Base-by-base conservation (phyloP, 1,139 yeast genomes). In the Candida sanyaensis region DNA sequence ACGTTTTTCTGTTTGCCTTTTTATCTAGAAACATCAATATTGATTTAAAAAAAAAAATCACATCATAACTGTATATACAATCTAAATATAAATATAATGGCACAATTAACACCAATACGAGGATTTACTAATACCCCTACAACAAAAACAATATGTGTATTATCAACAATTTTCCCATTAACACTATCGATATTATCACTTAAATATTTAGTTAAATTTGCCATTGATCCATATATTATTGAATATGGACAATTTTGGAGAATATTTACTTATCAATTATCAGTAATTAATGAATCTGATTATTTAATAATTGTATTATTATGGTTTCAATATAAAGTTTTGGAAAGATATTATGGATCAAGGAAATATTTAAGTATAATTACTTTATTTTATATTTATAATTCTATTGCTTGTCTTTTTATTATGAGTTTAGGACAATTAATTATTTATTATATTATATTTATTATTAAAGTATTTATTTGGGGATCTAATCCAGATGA, bases 221-320 rank as follows among this genome's bases (percentile, higher is more conserved):
- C 80, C 23, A 73, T 84, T 41, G 80, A 76, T 43, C 93, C 93
- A 4, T 53, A 80, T 55, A 71, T 88, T 13, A 57, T 74, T 10
- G 72, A 76, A 48, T 86, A 88, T 73, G 57, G 66, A 42, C 95
- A 88, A 57, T 84, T 79, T 64, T 87, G 93, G 91, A 68, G 95
- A 43, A 56, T 86, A 11, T 44, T 76, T 5, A 64, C 81, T 2
- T 79, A 75, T 60, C 93, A 84, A 59, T 46, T 80, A 24, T 69
- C 81, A 4, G 86, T 79, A 50, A 69, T 78, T 41, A 86, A 84
- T 58, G 91, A 86, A 62, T 80, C 88, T 2, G 90, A 86, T 58
- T 84, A 80, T 45, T 60, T 86, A 17, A 55, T 86, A 21, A 69
- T 76, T 1, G 64, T 76, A 5, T 60, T 84, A 11, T 59, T 86